Conservation (phyloP, 331 rosid genomes). For the Prunus yedoensis region DNA sequence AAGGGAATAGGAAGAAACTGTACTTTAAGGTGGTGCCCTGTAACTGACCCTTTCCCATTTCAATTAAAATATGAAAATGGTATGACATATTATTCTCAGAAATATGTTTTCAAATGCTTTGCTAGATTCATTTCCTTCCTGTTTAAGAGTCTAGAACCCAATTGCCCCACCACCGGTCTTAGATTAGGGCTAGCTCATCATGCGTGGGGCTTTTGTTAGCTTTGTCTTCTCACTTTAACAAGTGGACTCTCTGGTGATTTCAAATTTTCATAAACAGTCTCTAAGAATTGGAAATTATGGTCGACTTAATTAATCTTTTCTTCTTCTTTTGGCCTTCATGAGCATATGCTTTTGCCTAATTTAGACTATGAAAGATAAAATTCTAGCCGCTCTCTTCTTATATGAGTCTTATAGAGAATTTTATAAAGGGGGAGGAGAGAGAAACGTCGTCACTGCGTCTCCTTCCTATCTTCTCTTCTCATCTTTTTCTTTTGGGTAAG, state of each 20-base stretch:
- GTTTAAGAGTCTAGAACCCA: neutral
- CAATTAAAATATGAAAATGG: conserved; percentile 24
- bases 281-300: too few species aligned
- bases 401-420: too few species aligned
- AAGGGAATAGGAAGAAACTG: conserved; percentile 31
- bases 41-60: conserved; percentile 14
- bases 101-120: conserved; percentile 20
- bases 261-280: too few species aligned
- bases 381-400: too few species aligned
- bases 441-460: too few species aligned
- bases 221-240: neutral
- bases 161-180: neutral
- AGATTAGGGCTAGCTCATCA: neutral
- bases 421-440: too few species aligned
- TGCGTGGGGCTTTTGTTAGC: neutral
- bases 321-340: too few species aligned
- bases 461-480: too few species aligned
- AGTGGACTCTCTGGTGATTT: neutral
- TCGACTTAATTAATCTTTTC: too few species aligned
- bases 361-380: too few species aligned
- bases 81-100: conserved; percentile 23
- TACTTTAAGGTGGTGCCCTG: conserved; percentile 23
- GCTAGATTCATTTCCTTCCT: conserved; percentile 5
- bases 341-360: too few species aligned
- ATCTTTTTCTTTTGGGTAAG: too few species aligned